Percentiles rank a stretch among this genome's conserved stretches.
phyloP scores from a whole-genome alignment of 176 grass and related monocot genomes.

The Musa troglodytarum region DNA sequence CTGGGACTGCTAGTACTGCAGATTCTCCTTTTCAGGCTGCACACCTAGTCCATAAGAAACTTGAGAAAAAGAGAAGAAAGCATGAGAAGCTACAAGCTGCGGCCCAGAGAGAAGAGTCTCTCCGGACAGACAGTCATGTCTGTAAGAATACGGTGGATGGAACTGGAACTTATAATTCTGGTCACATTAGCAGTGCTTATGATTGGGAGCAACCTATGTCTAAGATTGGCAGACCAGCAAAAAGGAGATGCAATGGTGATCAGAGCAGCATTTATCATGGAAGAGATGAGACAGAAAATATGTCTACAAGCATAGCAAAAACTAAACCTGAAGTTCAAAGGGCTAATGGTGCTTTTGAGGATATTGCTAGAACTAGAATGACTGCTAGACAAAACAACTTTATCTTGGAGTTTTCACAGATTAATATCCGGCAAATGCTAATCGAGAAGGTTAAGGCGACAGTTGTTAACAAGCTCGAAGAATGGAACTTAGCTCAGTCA shows the following conservation, averaged over 20 bases:
- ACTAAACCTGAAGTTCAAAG: conserved; percentile 33
- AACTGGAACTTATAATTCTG: background rate
- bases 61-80: conserved; percentile 34
- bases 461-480: conserved; percentile 41
- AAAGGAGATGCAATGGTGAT: conserved; percentile 40
- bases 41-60: background rate
- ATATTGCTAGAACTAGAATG: conserved; percentile 42
- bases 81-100: conserved; percentile 21
- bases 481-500: conserved; percentile 35
- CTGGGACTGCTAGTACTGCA: conserved; percentile 29
- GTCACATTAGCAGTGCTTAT: background rate
- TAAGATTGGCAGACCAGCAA: conserved; percentile 41
- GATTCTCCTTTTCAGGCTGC: conserved; percentile 28
- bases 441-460: conserved; percentile 55
- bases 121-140: conserved; percentile 18
- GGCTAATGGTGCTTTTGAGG: conserved; percentile 38
- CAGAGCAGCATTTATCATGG: conserved; percentile 25
- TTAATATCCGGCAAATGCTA: conserved; percentile 48
- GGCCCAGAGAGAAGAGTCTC: background rate
- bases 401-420: conserved; percentile 48
- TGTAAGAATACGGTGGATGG: conserved; percentile 33
- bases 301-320: conserved; percentile 28
- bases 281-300: conserved; percentile 39
- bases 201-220: conserved; percentile 35
- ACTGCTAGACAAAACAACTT: conserved; percentile 49